Evolutionary conservation across 768 basidiomycete genomes (phyloP).

Genomic region (Tremella yokohamensis): DNA sequence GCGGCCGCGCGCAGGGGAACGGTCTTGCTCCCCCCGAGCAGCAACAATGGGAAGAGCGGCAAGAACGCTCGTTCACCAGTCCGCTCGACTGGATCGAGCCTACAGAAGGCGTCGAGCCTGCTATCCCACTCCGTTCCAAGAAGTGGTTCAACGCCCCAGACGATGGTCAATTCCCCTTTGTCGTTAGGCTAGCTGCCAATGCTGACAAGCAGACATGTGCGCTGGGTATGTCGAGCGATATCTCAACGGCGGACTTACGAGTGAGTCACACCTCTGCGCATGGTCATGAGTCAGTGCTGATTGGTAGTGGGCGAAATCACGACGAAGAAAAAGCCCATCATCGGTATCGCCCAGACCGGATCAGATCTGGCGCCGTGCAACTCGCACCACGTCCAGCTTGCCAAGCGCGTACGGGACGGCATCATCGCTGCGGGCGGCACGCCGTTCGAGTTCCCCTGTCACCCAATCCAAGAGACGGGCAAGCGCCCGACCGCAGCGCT

Average conservation of each 20-base stretch:
- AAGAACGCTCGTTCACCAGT: constrained; percentile 31
- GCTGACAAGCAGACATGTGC: constrained; percentile 31
- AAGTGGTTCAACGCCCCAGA: constrained; percentile 42
- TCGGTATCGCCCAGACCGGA: constrained; percentile 49
- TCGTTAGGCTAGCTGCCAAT: neutral
- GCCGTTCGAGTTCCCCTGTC: constrained; percentile 50
- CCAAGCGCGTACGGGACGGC: constrained; percentile 48
- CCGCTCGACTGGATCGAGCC: constrained; percentile 28
- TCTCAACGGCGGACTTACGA: constrained; percentile 37
- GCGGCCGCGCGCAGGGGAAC: constrained; percentile 23
- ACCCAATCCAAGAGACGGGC: constrained; percentile 50
- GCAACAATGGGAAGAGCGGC: neutral
- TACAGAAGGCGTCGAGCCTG: constrained; percentile 37
- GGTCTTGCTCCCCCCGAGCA: constrained; percentile 12
- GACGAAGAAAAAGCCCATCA: constrained; percentile 34
- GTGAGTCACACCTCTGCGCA: constrained; percentile 9
- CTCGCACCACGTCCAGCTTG: constrained; percentile 44
- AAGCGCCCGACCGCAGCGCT: constrained; percentile 48
- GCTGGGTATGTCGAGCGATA: constrained; percentile 41
- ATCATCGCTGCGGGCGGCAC: constrained; percentile 50
- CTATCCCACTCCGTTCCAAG: constrained; percentile 40
- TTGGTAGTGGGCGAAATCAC: constrained; percentile 22
- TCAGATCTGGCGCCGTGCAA: constrained; percentile 50
- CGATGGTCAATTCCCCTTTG: constrained; percentile 27
- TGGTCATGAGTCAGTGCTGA: neutral